Evolutionary conservation across 2,329 filamentous ascomycete genomes (phyloP), one percentile per base, ranked within the genome.

Genomic region (Aspergillus sp.): DNA sequence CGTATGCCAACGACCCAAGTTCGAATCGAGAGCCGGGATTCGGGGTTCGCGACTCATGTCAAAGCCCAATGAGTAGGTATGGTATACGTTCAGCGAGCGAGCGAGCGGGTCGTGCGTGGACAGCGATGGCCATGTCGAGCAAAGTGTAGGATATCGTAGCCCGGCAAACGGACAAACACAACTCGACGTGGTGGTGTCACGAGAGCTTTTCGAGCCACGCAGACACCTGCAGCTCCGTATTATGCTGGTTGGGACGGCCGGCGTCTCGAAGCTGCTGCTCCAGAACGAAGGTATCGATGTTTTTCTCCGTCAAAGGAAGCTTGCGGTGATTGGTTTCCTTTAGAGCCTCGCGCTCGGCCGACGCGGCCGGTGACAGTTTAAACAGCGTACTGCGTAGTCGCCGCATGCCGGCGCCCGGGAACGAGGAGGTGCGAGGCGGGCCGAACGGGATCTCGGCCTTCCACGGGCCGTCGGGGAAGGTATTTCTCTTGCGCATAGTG

Each of bases 131-230:
- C 8, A 26, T 15, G 24, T 27, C 22, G 28, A 7, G 22, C 25
- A 28, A 15, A 11, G 39, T 39, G 40, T 36, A 37, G 39, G 40
- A 39, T 35, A 11, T 26, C 10, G 26, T 15, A 24, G 35, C 30
- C 20, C 26, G 33, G 39, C 40, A 36, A 29, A 20, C 63, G 57
- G 36, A 42, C 40, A 41, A 44, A 15, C 34, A 16, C 29, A 36
- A 12, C 32, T 37, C 39, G 34, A 39, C 33, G 29, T 42, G 43
- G 17, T 5, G 12, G 14, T 4, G 17, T 31, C 12, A 60, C 76
- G 73, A 58, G 80, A 79, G 40, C 65, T 72, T 60, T 71, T 72
- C 67, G 81, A 88, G 60, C 83, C 83, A 71, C 76, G 81, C 58
- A 72, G 78, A 62, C 83, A 89, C 47, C 64, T 71, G 68, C 81